Conservation (phyloP, 1,284 basidiomycete species). For the Acaromyces ingoldii region DNA sequence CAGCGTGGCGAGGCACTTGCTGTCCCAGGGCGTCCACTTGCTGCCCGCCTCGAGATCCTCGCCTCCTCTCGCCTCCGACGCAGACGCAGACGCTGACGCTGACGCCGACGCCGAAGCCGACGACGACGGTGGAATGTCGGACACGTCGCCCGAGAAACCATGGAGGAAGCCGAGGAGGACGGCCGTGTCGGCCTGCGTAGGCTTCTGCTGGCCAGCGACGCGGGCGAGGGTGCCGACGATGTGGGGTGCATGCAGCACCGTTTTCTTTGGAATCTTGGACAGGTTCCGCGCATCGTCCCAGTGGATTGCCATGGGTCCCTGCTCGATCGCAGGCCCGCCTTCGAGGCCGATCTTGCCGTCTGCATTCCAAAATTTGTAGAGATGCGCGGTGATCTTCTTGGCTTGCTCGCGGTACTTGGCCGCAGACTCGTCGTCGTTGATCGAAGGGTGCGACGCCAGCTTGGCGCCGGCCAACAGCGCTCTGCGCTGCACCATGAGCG, state of each 20-base stretch:
- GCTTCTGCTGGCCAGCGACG: conserved; percentile 18
- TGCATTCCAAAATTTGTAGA: conserved; percentile 23
- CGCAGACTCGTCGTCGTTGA: conserved; percentile 7
- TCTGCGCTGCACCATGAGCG: conserved; percentile 17
- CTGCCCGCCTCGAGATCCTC: conserved; percentile 2
- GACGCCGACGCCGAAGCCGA: too few relatives aligned
- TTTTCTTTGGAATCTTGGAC: conserved; percentile 6
- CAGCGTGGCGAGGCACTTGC: conserved; percentile 16
- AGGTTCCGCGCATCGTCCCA: conserved; percentile 13
- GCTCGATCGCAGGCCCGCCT: conserved; percentile 10
- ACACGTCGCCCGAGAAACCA: conserved; percentile 8
- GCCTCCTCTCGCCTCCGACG: background rate
- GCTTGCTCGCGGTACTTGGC: conserved; percentile 4
- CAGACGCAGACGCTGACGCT: too few relatives aligned
- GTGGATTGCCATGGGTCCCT: conserved; percentile 7
- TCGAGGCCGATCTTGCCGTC: conserved; percentile 11
- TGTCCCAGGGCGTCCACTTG: conserved; percentile 19
- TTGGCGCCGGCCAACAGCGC: conserved; percentile 14
- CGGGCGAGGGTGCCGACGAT: conserved; percentile 18
- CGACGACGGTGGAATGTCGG: too few relatives aligned
- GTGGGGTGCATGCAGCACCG: conserved; percentile 14
- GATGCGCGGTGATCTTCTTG: conserved; percentile 9
- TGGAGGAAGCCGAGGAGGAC: conserved; percentile 16
- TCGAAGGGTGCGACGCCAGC: conserved; percentile 3
- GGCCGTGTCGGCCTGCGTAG: conserved; percentile 17